These are phyloP conservation scores for Flaveria brownii DNA, from an alignment of 129 eudicot genomes.

Conservation along the genomic window DNA sequence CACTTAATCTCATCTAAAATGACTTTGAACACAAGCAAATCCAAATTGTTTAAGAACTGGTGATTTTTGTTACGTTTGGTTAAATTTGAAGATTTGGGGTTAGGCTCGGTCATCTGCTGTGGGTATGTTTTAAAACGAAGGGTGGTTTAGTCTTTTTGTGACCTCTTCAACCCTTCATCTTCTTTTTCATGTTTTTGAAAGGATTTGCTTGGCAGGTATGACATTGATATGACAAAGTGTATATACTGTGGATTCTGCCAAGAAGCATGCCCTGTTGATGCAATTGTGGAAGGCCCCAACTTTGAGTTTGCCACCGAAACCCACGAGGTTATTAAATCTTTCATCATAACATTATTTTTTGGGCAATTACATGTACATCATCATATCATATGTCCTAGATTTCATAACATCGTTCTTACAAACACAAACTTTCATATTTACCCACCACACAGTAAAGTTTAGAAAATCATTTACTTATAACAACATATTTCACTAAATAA, in stretches of 20 bases:
- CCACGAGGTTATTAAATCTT: slow-evolving; percentile 66
- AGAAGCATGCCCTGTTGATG: slow-evolving; percentile 99
- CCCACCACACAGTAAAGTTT: neutral
- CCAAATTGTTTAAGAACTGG: neutral
- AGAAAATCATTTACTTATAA: neutral
- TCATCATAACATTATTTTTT: neutral
- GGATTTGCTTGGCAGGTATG: slow-evolving; percentile 58
- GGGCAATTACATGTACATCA: neutral
- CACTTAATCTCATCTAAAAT: neutral
- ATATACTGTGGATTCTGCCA: slow-evolving; percentile 98
- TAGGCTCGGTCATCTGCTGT: neutral
- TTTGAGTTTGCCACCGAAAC: slow-evolving; percentile 97
- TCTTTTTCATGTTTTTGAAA: slow-evolving; percentile 5
- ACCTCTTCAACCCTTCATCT: slow-evolving; percentile 8
- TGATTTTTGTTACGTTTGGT: neutral
- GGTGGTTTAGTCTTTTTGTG: neutral
- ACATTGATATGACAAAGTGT: slow-evolving; percentile 95
- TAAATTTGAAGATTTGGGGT: neutral
- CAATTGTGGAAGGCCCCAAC: slow-evolving; percentile 97
- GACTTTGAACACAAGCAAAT: slow-evolving; percentile 1
- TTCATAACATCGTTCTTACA: slow-evolving; percentile 35
- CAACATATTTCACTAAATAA: too few species aligned
- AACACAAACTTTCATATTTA: slow-evolving; percentile 28
- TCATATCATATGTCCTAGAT: neutral
- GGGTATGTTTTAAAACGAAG: neutral